Percentiles rank a stretch among this genome's conserved stretches.
Conservation (phyloP, 2,329 filamentous ascomycete species). For the Lachnellula subtilissima region DNA sequence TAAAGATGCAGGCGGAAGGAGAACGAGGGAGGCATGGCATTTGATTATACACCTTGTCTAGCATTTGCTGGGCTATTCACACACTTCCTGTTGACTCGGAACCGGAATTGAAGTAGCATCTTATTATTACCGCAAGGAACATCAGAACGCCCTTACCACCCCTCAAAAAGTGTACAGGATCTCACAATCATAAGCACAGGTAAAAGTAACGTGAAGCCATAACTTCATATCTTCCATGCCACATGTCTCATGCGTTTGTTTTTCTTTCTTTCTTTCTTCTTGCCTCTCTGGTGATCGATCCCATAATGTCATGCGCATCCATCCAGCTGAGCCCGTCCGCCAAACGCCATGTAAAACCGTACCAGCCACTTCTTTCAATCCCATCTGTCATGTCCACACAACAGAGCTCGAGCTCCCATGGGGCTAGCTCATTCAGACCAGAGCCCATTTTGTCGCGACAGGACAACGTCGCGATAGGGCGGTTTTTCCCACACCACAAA, state of each 20-base stretch:
- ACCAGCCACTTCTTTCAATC: neutral
- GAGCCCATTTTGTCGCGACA: neutral
- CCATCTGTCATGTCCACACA: neutral
- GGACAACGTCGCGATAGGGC: neutral
- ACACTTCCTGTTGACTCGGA: too few relatives aligned
- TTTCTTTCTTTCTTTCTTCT: constrained; percentile 1
- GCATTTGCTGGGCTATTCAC: too few relatives aligned
- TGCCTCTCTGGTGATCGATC: neutral
- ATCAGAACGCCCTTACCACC: too few relatives aligned
- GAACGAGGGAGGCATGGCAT: too few relatives aligned
- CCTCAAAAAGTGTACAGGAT: too few relatives aligned
- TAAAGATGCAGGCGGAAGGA: too few relatives aligned
- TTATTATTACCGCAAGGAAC: too few relatives aligned
- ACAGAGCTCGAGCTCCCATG: neutral
- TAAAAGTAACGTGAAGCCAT: constrained; percentile 16
- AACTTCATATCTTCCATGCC: constrained; percentile 20
- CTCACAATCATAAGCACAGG: neutral
- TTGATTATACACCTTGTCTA: too few relatives aligned
- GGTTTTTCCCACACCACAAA: constrained; percentile 1
- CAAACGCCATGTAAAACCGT: constrained; percentile 4
- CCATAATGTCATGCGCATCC: neutral
- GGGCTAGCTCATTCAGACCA: neutral
- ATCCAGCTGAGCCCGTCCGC: neutral
- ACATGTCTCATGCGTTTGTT: constrained; percentile 14
- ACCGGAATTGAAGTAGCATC: too few relatives aligned